phyloP scores from a whole-genome alignment of 1,139 yeast species.

The Saccharomyces hybrid region DNA sequence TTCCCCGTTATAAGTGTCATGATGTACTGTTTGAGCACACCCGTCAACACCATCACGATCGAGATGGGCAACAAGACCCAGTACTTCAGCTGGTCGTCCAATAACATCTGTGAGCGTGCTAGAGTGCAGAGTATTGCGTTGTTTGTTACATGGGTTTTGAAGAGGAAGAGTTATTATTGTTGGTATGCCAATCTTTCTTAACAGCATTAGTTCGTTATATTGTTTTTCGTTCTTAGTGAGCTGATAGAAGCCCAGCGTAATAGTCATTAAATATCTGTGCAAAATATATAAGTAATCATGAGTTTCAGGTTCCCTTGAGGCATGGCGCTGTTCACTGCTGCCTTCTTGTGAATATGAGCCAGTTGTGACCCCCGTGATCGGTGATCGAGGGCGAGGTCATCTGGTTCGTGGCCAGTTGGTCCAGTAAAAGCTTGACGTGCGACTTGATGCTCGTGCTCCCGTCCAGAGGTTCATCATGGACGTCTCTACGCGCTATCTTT shows the following conservation, averaged over 20 bases:
- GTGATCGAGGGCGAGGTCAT: conserved; percentile 11
- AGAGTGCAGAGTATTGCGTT: neutral
- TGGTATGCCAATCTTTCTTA: neutral
- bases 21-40: conserved; percentile 65
- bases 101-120: conserved; percentile 24
- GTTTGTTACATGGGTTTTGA: neutral
- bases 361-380: conserved; percentile 5
- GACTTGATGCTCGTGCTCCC: neutral
- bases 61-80: conserved; percentile 93
- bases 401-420: conserved; percentile 10
- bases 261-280: neutral
- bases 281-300: neutral
- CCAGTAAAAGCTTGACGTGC: conserved; percentile 8
- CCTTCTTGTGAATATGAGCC: conserved; percentile 13
- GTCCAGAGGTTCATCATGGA: conserved; percentile 3
- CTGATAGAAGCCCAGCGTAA: neutral
- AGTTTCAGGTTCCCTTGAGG: neutral
- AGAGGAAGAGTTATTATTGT: neutral
- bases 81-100: conserved; percentile 75
- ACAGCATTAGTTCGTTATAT: neutral
- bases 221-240: neutral
- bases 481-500: conserved; percentile 16
- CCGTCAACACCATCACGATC: conserved; percentile 85
- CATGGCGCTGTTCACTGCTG: neutral
- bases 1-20: conserved; percentile 46